These are phyloP conservation scores for Pichia sp. DNA, from an alignment of 1,139 yeast species.

Conservation along the genomic window DNA sequence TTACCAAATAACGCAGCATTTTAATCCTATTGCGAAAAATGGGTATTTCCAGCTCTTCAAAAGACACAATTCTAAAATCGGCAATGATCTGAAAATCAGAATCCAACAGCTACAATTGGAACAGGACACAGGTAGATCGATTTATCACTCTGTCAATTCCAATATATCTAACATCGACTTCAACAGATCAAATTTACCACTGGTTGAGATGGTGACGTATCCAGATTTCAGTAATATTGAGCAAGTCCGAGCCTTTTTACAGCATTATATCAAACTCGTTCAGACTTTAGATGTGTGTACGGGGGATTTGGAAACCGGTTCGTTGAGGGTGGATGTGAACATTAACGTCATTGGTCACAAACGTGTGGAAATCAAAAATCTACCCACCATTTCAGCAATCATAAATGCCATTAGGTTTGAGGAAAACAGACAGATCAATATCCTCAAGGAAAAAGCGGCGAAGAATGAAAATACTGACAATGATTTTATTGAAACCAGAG, in stretches of 20 bases:
- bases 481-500: conserved; percentile 61
- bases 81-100: conserved; percentile 33
- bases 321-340: conserved; percentile 92
- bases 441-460: not conserved
- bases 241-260: conserved; percentile 72
- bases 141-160: conserved; percentile 33
- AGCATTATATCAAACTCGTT: conserved; percentile 68
- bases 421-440: conserved; percentile 50
- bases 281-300: conserved; percentile 66
- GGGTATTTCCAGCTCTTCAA: conserved; percentile 48
- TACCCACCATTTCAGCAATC: conserved; percentile 79
- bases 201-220: conserved; percentile 83
- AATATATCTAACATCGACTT: conserved; percentile 52
- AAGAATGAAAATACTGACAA: not conserved
- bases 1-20: conserved; percentile 90
- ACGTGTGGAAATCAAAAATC: conserved; percentile 82
- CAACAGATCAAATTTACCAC: conserved; percentile 79
- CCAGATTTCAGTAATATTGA: conserved; percentile 71
- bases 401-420: conserved; percentile 71
- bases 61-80: conserved; percentile 35
- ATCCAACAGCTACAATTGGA: conserved; percentile 81
- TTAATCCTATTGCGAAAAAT: conserved; percentile 63
- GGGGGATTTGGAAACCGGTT: conserved; percentile 91
- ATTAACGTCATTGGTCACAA: conserved; percentile 64
- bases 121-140: conserved; percentile 89